phyloP scores from a whole-genome alignment of 1,284 basidiomycete species.

The Cutaneotrichosporon sp. region DNA sequence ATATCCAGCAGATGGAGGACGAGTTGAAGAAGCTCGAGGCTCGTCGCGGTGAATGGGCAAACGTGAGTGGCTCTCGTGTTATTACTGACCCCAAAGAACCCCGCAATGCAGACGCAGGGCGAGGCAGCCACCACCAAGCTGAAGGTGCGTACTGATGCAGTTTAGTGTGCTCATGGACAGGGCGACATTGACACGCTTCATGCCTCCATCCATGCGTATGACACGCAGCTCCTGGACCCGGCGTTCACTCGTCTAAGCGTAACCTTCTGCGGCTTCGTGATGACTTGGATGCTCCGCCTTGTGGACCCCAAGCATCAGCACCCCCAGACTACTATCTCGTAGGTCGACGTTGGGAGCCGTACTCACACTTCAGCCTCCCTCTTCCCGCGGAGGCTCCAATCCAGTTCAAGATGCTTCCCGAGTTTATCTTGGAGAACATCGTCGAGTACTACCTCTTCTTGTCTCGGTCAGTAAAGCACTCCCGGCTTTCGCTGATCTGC shows the following conservation, averaged over 20 bases:
- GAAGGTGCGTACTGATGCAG: constrained; percentile 59
- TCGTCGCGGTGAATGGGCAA: constrained; percentile 64
- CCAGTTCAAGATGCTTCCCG: constrained; percentile 85
- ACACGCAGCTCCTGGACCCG: constrained; percentile 83
- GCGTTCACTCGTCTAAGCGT: constrained; percentile 78
- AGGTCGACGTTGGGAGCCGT: constrained; percentile 39
- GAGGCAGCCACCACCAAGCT: constrained; percentile 63
- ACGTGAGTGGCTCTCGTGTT: constrained; percentile 58
- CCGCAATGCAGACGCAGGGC: constrained; percentile 60
- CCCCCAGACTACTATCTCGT: constrained; percentile 70
- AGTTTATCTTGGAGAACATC: constrained; percentile 93
- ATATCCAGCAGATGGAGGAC: constrained; percentile 73
- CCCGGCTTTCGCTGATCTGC: background rate
- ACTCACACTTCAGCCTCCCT: constrained; percentile 65
- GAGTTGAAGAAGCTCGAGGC: constrained; percentile 76
- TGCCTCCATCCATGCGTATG: constrained; percentile 72
- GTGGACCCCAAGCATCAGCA: constrained; percentile 84
- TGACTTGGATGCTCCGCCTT: constrained; percentile 90
- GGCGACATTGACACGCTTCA: constrained; percentile 66
- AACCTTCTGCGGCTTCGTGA: constrained; percentile 83
- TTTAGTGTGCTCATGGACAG: constrained; percentile 51
- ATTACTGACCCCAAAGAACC: constrained; percentile 32
- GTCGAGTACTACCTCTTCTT: constrained; percentile 86
- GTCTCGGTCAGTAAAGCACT: constrained; percentile 62
- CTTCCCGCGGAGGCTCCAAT: constrained; percentile 81